A percentile compares a stretch with the other conserved stretches of the same genome.
Evolutionary conservation across 2,329 filamentous ascomycete genomes (phyloP).

Genomic region (Hypoxylon sp.): DNA sequence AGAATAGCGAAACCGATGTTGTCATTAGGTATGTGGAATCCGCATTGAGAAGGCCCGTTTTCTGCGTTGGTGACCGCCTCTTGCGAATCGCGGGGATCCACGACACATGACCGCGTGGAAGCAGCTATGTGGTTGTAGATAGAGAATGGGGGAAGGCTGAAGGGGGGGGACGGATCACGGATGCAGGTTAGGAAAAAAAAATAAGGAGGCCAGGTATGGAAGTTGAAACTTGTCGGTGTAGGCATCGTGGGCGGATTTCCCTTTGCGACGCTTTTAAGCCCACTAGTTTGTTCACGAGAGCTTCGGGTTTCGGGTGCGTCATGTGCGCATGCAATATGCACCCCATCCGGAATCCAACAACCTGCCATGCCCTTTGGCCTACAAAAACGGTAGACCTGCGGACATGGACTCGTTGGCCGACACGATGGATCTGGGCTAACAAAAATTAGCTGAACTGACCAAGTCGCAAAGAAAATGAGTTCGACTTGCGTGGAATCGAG

Average conservation of each 20-base stretch:
- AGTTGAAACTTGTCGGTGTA: slow-evolving; percentile 45
- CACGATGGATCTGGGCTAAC: slow-evolving; percentile 40
- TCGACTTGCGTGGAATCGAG: slow-evolving; percentile 38
- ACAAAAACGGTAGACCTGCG: slow-evolving; percentile 22
- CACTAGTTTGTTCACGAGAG: slow-evolving; percentile 40
- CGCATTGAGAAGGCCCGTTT: slow-evolving; percentile 21
- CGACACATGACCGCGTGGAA: slow-evolving; percentile 43
- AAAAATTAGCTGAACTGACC: slow-evolving; percentile 23
- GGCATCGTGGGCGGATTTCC: slow-evolving; percentile 39
- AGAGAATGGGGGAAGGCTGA: slow-evolving; percentile 27
- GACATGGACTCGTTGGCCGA: slow-evolving; percentile 37
- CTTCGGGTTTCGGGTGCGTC: slow-evolving; percentile 33
- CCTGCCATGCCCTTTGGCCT: slow-evolving; percentile 22
- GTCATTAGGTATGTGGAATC: slow-evolving; percentile 23
- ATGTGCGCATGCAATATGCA: slow-evolving; percentile 40
- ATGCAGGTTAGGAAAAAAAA: slow-evolving; percentile 32
- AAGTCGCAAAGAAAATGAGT: slow-evolving; percentile 15
- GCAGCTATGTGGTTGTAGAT: slow-evolving; percentile 42
- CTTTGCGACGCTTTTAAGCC: slow-evolving; percentile 30
- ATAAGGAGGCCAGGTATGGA: slow-evolving; percentile 40
- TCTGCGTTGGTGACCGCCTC: slow-evolving; percentile 43
- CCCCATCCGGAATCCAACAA: slow-evolving; percentile 35
- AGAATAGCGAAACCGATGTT: slow-evolving; percentile 28
- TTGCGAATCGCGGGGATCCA: slow-evolving; percentile 45
- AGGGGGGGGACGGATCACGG: slow-evolving; percentile 33